Percentiles rank a stretch among this genome's conserved stretches.
Evolutionary conservation across 805 yeast genomes (phyloP).

Genomic region (Myxozyma udenii): DNA sequence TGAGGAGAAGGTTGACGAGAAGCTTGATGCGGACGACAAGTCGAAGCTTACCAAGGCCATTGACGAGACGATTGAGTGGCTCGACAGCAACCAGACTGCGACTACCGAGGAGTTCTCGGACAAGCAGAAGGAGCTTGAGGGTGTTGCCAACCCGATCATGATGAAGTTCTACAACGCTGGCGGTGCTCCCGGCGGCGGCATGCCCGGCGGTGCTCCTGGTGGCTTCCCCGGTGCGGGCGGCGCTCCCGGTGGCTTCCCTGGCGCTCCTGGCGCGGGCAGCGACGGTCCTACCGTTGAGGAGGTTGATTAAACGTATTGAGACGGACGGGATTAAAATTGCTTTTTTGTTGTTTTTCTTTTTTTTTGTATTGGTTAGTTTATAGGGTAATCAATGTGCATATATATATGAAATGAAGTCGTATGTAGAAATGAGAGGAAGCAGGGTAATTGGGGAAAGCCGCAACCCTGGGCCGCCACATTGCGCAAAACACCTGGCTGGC

Average conservation of each 20-base stretch:
- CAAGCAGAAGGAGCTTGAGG: slow-evolving; percentile 94
- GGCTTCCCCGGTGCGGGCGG: slow-evolving; percentile 64
- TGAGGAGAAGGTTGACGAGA: slow-evolving; percentile 76
- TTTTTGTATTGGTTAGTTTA: neutral
- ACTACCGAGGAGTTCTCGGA: slow-evolving; percentile 87
- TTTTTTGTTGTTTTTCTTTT: neutral
- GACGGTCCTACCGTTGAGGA: slow-evolving; percentile 76
- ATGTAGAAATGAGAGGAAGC: too few relatives aligned
- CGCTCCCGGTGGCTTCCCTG: slow-evolving; percentile 62
- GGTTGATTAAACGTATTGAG: slow-evolving; percentile 60
- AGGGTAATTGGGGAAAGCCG: too few relatives aligned
- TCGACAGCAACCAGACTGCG: slow-evolving; percentile 90
- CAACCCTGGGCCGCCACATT: too few relatives aligned
- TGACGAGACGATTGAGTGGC: slow-evolving; percentile 84
- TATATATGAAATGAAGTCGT: too few relatives aligned
- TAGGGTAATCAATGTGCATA: neutral
- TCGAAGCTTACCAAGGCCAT: slow-evolving; percentile 72
- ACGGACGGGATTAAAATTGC: neutral
- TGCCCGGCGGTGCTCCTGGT: slow-evolving; percentile 56
- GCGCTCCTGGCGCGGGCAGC: slow-evolving; percentile 38
- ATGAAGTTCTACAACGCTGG: slow-evolving; percentile 89
- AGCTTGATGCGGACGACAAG: slow-evolving; percentile 63
- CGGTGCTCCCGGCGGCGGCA: slow-evolving; percentile 75
- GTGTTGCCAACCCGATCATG: slow-evolving; percentile 93
- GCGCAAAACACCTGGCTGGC: too few relatives aligned